phyloP scores from a whole-genome alignment of 768 basidiomycete species.

The Strobilomyces confusus region DNA sequence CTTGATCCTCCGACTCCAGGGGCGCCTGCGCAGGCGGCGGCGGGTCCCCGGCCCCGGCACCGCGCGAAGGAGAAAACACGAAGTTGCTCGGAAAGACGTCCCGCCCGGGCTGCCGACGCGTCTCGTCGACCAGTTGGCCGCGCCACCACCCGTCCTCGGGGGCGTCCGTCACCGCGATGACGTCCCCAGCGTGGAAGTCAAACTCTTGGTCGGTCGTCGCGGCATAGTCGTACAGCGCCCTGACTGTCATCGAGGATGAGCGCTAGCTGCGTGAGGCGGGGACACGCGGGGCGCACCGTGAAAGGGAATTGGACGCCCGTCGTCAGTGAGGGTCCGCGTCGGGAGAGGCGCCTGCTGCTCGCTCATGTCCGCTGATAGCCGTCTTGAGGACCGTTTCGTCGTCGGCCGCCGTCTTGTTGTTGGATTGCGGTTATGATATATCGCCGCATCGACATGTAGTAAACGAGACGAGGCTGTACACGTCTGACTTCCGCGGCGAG shows the following conservation, averaged over 20 bases:
- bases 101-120: slow-evolving; percentile 62
- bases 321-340: not conserved
- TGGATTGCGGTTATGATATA: too few relatives aligned
- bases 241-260: slow-evolving; percentile 44
- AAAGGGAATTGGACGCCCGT: not conserved
- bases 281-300: not conserved
- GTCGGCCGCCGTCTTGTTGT: too few relatives aligned
- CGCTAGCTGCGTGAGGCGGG: not conserved
- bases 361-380: too few relatives aligned
- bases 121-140: slow-evolving; percentile 79
- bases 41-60: too few relatives aligned
- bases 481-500: too few relatives aligned
- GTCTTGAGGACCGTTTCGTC: too few relatives aligned
- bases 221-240: slow-evolving; percentile 82
- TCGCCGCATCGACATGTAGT: too few relatives aligned
- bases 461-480: too few relatives aligned
- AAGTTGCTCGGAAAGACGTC: slow-evolving; percentile 51
- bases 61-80: too few relatives aligned
- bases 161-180: slow-evolving; percentile 91
- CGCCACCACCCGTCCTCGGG: slow-evolving; percentile 99
- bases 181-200: slow-evolving; percentile 91
- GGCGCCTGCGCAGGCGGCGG: too few relatives aligned
- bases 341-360: too few relatives aligned
- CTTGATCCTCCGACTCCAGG: too few relatives aligned
- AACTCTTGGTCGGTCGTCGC: slow-evolving; percentile 92